Percentiles rank a stretch among this genome's conserved stretches.
Evolutionary conservation across 2,329 filamentous ascomycete genomes (phyloP).

Genomic region (Pseudocercospora ulei): DNA sequence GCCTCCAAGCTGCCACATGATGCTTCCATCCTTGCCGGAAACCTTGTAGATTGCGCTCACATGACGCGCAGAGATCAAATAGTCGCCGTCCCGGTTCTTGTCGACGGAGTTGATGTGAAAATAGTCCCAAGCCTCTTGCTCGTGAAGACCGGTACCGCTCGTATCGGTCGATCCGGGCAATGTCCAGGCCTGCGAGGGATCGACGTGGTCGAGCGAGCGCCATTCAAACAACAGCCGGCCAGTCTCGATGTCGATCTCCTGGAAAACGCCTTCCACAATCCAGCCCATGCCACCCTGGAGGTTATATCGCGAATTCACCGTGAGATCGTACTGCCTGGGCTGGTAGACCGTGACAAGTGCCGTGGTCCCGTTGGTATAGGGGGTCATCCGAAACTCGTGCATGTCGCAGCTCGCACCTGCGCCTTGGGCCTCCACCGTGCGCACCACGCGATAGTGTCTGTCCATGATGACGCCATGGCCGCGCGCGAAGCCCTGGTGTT

Average conservation of each 20-base stretch:
- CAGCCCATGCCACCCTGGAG: constrained; percentile 41
- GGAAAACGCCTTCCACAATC: constrained; percentile 46
- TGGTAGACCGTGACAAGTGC: constrained; percentile 36
- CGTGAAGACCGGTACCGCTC: constrained; percentile 42
- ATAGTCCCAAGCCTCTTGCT: constrained; percentile 45
- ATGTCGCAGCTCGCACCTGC: constrained; percentile 42
- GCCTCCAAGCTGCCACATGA: constrained; percentile 46
- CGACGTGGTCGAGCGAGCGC: constrained; percentile 49
- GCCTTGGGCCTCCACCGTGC: constrained; percentile 38
- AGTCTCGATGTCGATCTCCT: constrained; percentile 48
- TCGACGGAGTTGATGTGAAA: constrained; percentile 49
- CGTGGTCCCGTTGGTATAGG: constrained; percentile 37
- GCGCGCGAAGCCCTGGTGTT: constrained; percentile 45
- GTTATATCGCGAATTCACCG: constrained; percentile 33
- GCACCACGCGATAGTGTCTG: constrained; percentile 42
- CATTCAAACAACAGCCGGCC: constrained; percentile 51
- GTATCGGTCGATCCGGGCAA: constrained; percentile 38
- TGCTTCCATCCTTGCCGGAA: constrained; percentile 40
- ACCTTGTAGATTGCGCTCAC: constrained; percentile 43
- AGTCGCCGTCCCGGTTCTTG: constrained; percentile 44
- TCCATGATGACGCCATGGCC: constrained; percentile 48
- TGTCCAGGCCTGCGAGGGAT: constrained; percentile 43
- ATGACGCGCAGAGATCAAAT: constrained; percentile 43
- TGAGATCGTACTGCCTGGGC: constrained; percentile 41
- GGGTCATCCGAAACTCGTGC: constrained; percentile 46